Conservation (phyloP, 192 early-diverging fungal genomes). For the Borealophlyctis nickersoniae region DNA sequence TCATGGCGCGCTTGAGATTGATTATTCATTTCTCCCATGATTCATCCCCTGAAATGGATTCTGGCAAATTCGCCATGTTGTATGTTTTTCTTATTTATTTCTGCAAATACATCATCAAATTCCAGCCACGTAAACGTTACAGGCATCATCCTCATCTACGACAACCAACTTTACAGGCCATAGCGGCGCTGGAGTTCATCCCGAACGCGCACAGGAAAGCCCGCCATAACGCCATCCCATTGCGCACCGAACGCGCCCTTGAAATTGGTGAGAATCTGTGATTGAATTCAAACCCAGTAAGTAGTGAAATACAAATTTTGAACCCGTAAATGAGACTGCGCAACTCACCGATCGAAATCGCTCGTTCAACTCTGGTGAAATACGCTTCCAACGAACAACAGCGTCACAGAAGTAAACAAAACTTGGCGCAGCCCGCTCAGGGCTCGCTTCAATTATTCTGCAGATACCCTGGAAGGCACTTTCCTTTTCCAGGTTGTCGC, state of each 20-base stretch:
- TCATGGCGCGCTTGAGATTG: no score
- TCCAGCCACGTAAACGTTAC: no score
- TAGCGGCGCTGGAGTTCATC: neutral
- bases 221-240: conserved; percentile 43
- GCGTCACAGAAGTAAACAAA: conserved; percentile 42
- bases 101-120: no score
- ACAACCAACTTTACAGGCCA: neutral
- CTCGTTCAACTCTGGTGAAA: conserved; percentile 29
- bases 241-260: conserved; percentile 62
- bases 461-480: conserved; percentile 95
- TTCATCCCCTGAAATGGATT: no score
- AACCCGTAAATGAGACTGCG: neutral
- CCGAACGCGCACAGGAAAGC: neutral
- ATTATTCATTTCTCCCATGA: no score
- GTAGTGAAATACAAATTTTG: neutral
- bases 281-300: neutral
- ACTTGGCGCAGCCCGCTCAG: conserved; percentile 52
- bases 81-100: no score
- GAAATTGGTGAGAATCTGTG: conserved; percentile 49
- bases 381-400: conserved; percentile 26
- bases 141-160: no score
- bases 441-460: conserved; percentile 87
- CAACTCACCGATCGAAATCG: conserved; percentile 23
- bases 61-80: no score
- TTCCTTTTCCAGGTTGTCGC: conserved; percentile 95